Percentiles rank a stretch among this genome's conserved stretches.
phyloP scores from a whole-genome alignment of 257 asterid species.

The Nicotiana otophora region DNA sequence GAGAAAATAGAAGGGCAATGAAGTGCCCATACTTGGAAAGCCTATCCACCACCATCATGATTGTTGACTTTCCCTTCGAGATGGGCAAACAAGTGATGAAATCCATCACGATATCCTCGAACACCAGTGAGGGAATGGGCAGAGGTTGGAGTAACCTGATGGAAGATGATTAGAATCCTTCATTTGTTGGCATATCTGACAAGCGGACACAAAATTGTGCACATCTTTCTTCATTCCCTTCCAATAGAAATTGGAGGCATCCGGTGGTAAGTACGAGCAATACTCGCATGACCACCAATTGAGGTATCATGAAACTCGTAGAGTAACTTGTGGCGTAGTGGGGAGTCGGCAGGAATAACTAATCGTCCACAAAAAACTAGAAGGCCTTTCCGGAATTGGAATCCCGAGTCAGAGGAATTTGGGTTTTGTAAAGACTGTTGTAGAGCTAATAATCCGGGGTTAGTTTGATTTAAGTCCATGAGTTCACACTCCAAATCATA shows the following conservation, averaged over 20 bases:
- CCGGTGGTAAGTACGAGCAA: background rate
- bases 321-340: background rate
- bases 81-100: background rate
- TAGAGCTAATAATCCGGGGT: background rate
- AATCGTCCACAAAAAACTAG: background rate
- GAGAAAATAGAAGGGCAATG: background rate
- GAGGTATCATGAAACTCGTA: background rate
- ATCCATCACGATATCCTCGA: constrained; percentile 6
- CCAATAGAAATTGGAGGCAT: background rate
- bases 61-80: background rate
- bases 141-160: background rate
- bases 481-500: background rate
- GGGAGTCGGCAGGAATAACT: too few relatives aligned
- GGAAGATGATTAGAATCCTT: background rate
- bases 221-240: too few relatives aligned
- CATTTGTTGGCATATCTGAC: too few relatives aligned
- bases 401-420: background rate
- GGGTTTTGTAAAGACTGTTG: too few relatives aligned
- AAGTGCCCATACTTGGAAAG: background rate
- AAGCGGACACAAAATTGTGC: too few relatives aligned
- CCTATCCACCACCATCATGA: background rate
- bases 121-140: background rate
- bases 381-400: background rate
- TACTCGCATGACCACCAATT: background rate
- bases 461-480: background rate